Evolutionary conservation across 2,329 filamentous ascomycete species (phyloP).

Genomic region (Bimuria novae-zelandiae): DNA sequence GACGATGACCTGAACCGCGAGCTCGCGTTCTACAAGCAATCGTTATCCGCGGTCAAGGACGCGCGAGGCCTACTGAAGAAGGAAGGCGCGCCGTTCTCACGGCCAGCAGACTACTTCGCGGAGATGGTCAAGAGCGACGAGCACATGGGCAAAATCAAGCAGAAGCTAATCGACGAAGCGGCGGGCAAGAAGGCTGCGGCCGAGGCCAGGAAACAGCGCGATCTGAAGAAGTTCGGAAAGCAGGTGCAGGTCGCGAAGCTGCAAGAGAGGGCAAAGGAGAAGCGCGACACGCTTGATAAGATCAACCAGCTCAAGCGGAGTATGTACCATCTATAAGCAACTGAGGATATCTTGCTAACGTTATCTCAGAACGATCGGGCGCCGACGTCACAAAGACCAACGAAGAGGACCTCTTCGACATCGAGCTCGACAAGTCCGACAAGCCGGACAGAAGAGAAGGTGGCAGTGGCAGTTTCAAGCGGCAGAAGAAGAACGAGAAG

Average conservation of each 20-base stretch:
- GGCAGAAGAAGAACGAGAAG: constrained; percentile 92
- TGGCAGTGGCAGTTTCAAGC: constrained; percentile 66
- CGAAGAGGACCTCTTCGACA: constrained; percentile 89
- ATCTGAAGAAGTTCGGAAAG: constrained; percentile 99
- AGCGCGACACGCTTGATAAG: constrained; percentile 92
- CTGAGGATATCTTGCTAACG: constrained; percentile 19
- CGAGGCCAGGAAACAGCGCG: constrained; percentile 88
- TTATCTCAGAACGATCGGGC: constrained; percentile 77
- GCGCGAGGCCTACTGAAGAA: constrained; percentile 76
- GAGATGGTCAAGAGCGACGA: constrained; percentile 99
- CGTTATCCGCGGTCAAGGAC: constrained; percentile 74
- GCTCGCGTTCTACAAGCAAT: constrained; percentile 90
- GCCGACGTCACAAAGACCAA: constrained; percentile 66
- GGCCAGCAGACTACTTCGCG: constrained; percentile 94
- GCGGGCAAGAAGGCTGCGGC: constrained; percentile 88
- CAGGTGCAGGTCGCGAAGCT: constrained; percentile 95
- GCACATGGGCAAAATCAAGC: constrained; percentile 96
- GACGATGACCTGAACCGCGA: constrained; percentile 93
- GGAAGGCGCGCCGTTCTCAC: constrained; percentile 83
- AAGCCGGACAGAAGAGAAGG: constrained; percentile 48
- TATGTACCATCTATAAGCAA: constrained; percentile 55
- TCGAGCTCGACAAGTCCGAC: constrained; percentile 65
- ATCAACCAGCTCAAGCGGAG: constrained; percentile 95
- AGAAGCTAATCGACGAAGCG: constrained; percentile 89
- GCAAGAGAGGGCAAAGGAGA: constrained; percentile 90